phyloP scores from a whole-genome alignment of 2,329 filamentous ascomycete species.

The Corniculantispora saksenae region DNA sequence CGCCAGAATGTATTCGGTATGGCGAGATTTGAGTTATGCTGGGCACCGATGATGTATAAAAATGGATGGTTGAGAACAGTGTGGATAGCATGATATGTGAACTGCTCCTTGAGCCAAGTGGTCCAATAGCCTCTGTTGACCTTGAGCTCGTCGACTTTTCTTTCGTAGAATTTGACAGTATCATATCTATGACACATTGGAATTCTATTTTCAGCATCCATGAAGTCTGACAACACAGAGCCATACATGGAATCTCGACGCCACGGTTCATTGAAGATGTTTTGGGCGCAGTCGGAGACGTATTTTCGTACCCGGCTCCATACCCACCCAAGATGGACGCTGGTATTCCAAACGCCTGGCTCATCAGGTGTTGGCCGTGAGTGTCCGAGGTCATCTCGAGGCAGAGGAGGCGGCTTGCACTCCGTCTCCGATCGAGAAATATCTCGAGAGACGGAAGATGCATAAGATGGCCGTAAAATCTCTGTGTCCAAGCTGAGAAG shows the following conservation, averaged over 20 bases:
- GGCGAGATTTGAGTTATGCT: conserved; percentile 51
- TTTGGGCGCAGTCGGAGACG: conserved; percentile 48
- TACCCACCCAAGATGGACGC: conserved; percentile 51
- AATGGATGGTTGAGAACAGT: conserved; percentile 56
- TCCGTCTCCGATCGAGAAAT: conserved; percentile 29
- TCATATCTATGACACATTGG: conserved; percentile 55
- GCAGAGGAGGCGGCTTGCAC: conserved; percentile 42
- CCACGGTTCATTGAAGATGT: conserved; percentile 52
- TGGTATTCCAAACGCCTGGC: conserved; percentile 52
- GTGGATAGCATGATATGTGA: conserved; percentile 53
- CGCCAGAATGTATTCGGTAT: conserved; percentile 58
- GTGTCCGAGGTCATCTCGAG: conserved; percentile 44
- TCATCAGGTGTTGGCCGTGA: conserved; percentile 38
- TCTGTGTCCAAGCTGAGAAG: conserved; percentile 44
- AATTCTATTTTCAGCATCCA: conserved; percentile 50
- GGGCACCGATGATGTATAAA: conserved; percentile 52
- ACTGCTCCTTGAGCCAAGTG: conserved; percentile 54
- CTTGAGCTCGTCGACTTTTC: conserved; percentile 46
- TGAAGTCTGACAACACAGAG: conserved; percentile 51
- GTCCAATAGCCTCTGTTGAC: conserved; percentile 50
- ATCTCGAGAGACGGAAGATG: conserved; percentile 25
- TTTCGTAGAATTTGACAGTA: conserved; percentile 53
- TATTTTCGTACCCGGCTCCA: conserved; percentile 51
- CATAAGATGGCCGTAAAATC: conserved; percentile 39
- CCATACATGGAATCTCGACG: conserved; percentile 53